A percentile compares a stretch with the other conserved stretches of the same genome.
Evolutionary conservation across 2,329 filamentous ascomycete species (phyloP).

Genomic region (Ophiosphaerella narmari): DNA sequence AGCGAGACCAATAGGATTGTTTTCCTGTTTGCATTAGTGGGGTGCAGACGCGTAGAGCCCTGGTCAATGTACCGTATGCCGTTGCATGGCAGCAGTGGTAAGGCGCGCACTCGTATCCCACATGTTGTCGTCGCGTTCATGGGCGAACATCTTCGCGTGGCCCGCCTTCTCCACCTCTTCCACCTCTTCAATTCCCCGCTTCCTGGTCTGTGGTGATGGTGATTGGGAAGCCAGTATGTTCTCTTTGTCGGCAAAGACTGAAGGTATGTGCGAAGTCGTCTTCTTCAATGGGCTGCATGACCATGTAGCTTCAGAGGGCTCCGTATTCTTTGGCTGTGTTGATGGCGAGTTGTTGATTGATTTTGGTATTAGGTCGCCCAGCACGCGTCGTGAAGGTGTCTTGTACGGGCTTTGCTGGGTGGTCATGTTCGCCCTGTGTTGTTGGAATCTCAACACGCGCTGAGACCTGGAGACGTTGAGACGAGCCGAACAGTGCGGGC

Average conservation of each 20-base stretch:
- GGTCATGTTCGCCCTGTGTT: slow-evolving; percentile 17
- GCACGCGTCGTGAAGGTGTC: slow-evolving; percentile 38
- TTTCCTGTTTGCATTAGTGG: slow-evolving; percentile 31
- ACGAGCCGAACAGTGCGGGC: slow-evolving; percentile 13
- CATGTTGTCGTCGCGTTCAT: slow-evolving; percentile 21
- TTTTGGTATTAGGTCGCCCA: slow-evolving; percentile 42
- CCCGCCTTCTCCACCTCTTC: slow-evolving; percentile 36
- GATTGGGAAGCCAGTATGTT: slow-evolving; percentile 23
- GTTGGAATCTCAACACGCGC: not conserved
- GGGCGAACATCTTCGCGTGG: slow-evolving; percentile 31
- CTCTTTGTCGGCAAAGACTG: slow-evolving; percentile 32
- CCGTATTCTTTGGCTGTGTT: slow-evolving; percentile 24
- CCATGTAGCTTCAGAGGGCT: slow-evolving; percentile 27
- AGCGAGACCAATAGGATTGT: slow-evolving; percentile 31
- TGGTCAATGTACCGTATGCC: slow-evolving; percentile 29
- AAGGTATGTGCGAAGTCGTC: slow-evolving; percentile 29
- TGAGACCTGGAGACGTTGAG: slow-evolving; percentile 25
- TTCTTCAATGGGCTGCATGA: slow-evolving; percentile 44
- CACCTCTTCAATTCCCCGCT: slow-evolving; percentile 44
- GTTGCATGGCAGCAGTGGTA: slow-evolving; percentile 31
- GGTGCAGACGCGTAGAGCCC: slow-evolving; percentile 17
- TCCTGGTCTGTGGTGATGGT: slow-evolving; percentile 32
- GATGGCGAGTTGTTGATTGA: slow-evolving; percentile 43
- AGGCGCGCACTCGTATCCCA: slow-evolving; percentile 21
- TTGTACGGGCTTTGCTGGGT: slow-evolving; percentile 27